Evolutionary conservation across 2,329 filamentous ascomycete genomes (phyloP), one percentile per base, ranked within the genome.

Genomic region (Ascocoryne sarcoides): DNA sequence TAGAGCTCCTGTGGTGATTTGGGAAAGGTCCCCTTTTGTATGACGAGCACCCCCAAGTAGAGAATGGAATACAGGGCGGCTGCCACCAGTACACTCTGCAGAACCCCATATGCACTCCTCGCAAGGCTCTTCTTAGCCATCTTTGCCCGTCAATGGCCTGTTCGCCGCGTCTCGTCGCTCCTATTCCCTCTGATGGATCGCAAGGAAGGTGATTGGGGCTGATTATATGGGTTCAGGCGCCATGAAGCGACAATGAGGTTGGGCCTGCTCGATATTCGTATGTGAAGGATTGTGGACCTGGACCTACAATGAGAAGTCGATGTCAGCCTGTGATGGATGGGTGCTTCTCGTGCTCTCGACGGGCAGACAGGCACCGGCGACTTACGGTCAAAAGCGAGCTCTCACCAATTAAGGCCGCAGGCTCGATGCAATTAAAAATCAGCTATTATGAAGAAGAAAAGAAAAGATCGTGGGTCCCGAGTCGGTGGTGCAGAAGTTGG

Each of bases 1-100:
- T 53, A 51, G 20, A 56, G 42, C 8, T 57, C 55, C 12, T 49
- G 44, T 16, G 56, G 43, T 9, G 50, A 51, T 28, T 49, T 54
- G 29, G 55, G 52, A 12, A 59, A 42, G 2, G 50, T 40, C 4
- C 52, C 53, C 35, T 43, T 51, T 41, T 57, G 51, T 31, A 49
- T 50, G 7, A 55, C 40, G 17, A 55, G 33, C 5, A 53, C 53
- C 4, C 39, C 37, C 10, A 57, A n/a, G 41, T 57, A 57, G 15
- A 59, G 44, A 19, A 53, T 41, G 0, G 42, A 45, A 44, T 59
- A 59, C 16, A 57, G 43, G 15, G 40, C 44, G 8, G 54, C 48
- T 8, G 55, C 56, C 15, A 46, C 49, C 10, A 57, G 20, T 15
- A 59, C 45, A 39, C 55, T 59, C 42, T 57, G 55, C 18, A 56